A percentile compares a stretch with the other conserved stretches of the same genome.
phyloP scores from a whole-genome alignment of 768 basidiomycete genomes.

The Wakefieldia striispora region DNA sequence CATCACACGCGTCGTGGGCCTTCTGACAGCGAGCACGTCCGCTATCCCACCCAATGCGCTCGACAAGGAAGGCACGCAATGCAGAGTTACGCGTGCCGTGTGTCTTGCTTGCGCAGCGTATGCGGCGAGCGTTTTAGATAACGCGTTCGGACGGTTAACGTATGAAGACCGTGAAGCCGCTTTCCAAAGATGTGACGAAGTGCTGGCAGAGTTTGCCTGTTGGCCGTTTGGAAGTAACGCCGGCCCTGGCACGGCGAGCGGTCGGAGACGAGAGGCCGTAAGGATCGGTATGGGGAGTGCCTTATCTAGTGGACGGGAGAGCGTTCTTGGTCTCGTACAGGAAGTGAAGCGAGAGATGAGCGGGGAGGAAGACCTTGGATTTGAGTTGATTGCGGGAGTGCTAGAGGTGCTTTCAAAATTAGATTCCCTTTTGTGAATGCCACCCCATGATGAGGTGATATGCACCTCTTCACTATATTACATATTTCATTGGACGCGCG shows the following conservation, averaged over 20 bases:
- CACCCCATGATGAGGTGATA: background rate
- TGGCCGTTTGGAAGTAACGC: conserved; percentile 78
- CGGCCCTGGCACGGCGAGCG: conserved; percentile 33
- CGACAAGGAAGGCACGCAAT: conserved; percentile 75
- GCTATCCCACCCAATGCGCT: conserved; percentile 75
- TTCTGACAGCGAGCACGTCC: conserved; percentile 82
- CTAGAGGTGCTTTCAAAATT: conserved; percentile 91
- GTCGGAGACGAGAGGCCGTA: conserved; percentile 40
- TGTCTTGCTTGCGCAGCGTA: conserved; percentile 89
- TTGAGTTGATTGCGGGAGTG: conserved; percentile 91
- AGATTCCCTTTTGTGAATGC: conserved; percentile 55
- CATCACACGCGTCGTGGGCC: conserved; percentile 67
- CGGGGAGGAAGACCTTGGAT: conserved; percentile 76
- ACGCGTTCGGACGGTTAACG: conserved; percentile 82
- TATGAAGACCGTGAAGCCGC: conserved; percentile 95
- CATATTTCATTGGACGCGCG: background rate
- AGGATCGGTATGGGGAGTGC: conserved; percentile 57
- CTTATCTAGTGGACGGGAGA: conserved; percentile 56
- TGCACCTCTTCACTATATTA: background rate
- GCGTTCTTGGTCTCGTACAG: conserved; percentile 68
- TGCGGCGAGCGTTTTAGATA: conserved; percentile 93
- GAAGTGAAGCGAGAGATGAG: conserved; percentile 73
- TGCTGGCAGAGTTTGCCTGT: conserved; percentile 83
- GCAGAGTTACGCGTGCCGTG: conserved; percentile 76
- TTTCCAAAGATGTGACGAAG: conserved; percentile 91